These are phyloP conservation scores for Apiotrichum gamsii DNA, from an alignment of 1,284 basidiomycete genomes.

Conservation along the genomic window DNA sequence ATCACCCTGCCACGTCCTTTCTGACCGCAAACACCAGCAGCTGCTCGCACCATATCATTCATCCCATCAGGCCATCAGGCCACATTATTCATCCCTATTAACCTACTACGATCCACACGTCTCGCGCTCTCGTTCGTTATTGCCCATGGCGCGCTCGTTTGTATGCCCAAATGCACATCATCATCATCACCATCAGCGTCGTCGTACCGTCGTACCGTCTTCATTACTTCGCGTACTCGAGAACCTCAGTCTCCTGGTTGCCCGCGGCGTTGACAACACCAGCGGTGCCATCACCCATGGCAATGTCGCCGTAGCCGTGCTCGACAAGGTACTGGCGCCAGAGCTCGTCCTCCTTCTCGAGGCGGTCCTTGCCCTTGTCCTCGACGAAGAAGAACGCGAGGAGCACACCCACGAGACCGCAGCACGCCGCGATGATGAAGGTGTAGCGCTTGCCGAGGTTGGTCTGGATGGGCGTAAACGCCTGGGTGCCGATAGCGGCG, in stretches of 20 bases:
- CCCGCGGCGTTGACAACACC: slow-evolving; percentile 3
- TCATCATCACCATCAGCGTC: too few species aligned
- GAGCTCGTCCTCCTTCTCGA: slow-evolving; percentile 44
- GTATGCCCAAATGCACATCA: too few species aligned
- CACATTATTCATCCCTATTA: too few species aligned
- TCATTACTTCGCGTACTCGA: slow-evolving; percentile 7
- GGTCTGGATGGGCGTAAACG: slow-evolving; percentile 65
- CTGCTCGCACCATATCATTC: too few species aligned
- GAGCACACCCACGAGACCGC: slow-evolving; percentile 36
- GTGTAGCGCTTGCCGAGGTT: slow-evolving; percentile 35
- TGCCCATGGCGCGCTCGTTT: too few species aligned
- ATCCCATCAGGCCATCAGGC: too few species aligned
- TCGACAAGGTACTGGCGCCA: slow-evolving; percentile 24
- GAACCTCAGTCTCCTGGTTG: background rate
- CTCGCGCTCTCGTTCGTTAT: too few species aligned
- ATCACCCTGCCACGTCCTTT: too few species aligned
- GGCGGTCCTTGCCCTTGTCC: slow-evolving; percentile 42
- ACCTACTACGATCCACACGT: too few species aligned
- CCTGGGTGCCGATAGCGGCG: slow-evolving; percentile 69
- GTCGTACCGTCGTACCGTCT: too few species aligned
- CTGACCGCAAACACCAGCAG: too few species aligned
- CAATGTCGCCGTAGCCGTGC: slow-evolving; percentile 12
- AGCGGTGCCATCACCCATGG: slow-evolving; percentile 41
- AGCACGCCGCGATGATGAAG: slow-evolving; percentile 37
- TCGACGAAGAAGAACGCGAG: slow-evolving; percentile 44